These are phyloP conservation scores for Tylopilus sp. DNA, from an alignment of 768 basidiomycete genomes.

Conservation along the genomic window DNA sequence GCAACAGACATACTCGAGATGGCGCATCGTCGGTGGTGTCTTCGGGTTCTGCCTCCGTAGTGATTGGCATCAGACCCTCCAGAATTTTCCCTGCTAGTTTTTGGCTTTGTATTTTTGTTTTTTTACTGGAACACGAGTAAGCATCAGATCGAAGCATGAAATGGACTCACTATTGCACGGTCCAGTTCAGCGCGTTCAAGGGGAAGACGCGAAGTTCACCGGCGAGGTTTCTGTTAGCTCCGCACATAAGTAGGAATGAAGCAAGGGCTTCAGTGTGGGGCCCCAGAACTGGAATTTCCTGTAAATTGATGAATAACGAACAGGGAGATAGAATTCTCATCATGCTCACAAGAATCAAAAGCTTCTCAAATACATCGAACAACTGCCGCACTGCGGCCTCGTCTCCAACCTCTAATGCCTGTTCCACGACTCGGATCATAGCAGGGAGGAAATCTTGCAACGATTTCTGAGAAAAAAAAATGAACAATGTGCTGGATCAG, in stretches of 20 bases:
- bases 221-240: constrained; percentile 73
- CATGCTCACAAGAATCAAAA: constrained; percentile 77
- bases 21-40: constrained; percentile 93
- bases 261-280: constrained; percentile 86
- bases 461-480: constrained; percentile 51
- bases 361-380: constrained; percentile 94
- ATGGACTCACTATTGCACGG: constrained; percentile 81
- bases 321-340: background rate
- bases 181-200: constrained; percentile 94
- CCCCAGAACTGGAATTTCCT: constrained; percentile 93
- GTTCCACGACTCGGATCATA: constrained; percentile 87
- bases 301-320: constrained; percentile 3
- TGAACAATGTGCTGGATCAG: background rate
- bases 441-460: constrained; percentile 84
- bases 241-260: constrained; percentile 82
- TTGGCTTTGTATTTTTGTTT: constrained; percentile 87
- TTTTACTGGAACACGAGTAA: constrained; percentile 63
- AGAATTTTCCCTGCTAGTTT: constrained; percentile 83
- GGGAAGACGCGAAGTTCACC: constrained; percentile 83
- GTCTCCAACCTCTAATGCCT: constrained; percentile 74
- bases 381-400: constrained; percentile 82
- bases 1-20: constrained; percentile 62
- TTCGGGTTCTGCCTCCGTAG: constrained; percentile 90
- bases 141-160: background rate
- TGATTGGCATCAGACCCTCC: constrained; percentile 89